These are phyloP conservation scores for Castanospermum australe DNA, from an alignment of 306 rosid genomes.

Conservation along the genomic window DNA sequence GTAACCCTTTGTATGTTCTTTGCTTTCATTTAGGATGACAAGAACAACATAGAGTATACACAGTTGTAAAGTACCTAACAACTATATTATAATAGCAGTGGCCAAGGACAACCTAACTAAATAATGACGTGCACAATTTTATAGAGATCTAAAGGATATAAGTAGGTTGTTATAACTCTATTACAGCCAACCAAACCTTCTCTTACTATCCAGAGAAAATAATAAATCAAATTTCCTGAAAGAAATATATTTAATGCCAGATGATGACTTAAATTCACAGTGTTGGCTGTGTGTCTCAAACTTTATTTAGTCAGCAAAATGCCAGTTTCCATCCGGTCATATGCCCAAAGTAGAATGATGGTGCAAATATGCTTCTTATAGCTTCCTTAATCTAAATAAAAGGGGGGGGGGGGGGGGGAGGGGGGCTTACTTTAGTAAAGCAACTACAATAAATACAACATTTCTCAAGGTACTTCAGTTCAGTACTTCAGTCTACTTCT, in stretches of 20 bases:
- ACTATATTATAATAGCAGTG: neutral
- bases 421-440: neutral
- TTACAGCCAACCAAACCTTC: neutral
- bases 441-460: neutral
- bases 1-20: neutral
- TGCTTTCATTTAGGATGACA: neutral
- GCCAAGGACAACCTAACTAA: neutral
- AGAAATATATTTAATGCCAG: neutral
- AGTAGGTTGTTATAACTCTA: neutral
- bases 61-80: neutral
- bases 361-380: neutral
- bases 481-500: neutral
- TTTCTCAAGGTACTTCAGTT: neutral
- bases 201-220: conserved; percentile 11
- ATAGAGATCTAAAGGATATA: neutral
- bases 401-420: too few species aligned
- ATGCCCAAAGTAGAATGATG: neutral
- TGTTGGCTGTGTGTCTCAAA: neutral
- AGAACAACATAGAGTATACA: neutral
- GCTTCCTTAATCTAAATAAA: neutral
- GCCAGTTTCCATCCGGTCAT: neutral
- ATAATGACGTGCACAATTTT: neutral
- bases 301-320: neutral
- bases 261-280: neutral
- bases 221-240: neutral